Evolutionary conservation across 2,329 filamentous ascomycete species (phyloP), one percentile per base, ranked within the genome.

Genomic region (Alternaria alternata): DNA sequence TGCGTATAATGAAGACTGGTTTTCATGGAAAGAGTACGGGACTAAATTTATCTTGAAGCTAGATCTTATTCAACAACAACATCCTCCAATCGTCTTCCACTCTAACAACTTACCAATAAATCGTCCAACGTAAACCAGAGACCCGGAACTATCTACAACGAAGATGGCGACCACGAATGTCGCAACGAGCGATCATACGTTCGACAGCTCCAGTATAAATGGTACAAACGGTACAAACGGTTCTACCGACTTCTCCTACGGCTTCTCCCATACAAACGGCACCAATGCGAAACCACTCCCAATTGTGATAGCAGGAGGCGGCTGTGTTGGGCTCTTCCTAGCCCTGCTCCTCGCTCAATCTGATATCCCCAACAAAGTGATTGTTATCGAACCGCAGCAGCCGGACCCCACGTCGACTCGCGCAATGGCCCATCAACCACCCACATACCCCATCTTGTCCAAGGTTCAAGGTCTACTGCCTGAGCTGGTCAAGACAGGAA

Each of bases 361-460:
- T 2, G 57, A 68, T 7, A 73, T 80, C 12, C 67, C 73, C 18
- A 74, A 77, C 41, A 64, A 62, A 12, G 65, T 81, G 41, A 63
- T 81, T 44, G 76, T 77, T 51, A 54, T 76, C 57, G 75, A 77
- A 28, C 70, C 72, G 14, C 34, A 59, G 8, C 30, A 52, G 18
- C 71, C 73, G 0, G 69, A 72, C 26, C 63, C 64, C 5, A 61
- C 70, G 7, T 75, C 76, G 6, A 79, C 80, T 14, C 75, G 79
- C 48, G 80, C 80, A 56, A 80, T 80, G 61, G 78, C 80, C 3
- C 80, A 82, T 58, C 76, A 80, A 59, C 78, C 80, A 8, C 74
- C 76, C 2, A 75, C 80, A 0, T 79, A 80, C 39, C 76, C 78
- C 0, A 75, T 80, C 12, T 74, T 82, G 57, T 69, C 73, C 0